Percentiles rank a stretch among this genome's conserved stretches.
These are phyloP conservation scores for Excoecaria agallocha DNA, from an alignment of 345 rosid genomes.

Conservation along the genomic window DNA sequence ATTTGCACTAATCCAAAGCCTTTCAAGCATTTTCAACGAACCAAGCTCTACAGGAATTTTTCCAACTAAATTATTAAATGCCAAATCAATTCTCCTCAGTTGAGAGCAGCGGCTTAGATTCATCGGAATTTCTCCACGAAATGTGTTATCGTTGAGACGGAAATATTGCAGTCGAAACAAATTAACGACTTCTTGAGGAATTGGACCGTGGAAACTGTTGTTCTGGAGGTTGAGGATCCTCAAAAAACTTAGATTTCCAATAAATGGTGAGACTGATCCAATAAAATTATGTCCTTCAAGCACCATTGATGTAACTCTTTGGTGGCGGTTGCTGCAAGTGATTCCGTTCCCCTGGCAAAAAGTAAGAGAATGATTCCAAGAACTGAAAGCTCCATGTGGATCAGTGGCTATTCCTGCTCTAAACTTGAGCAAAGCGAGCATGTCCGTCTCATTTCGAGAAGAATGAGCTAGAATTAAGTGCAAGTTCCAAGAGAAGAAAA, in stretches of 20 bases:
- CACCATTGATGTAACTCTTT: background rate
- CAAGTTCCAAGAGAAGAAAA: background rate
- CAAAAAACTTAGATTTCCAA: too few relatives aligned
- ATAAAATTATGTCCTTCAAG: background rate
- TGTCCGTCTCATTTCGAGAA: background rate
- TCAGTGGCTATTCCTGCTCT: constrained; percentile 1
- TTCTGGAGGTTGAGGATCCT: background rate
- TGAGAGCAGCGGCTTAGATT: too few relatives aligned
- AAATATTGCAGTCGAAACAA: constrained; percentile 6
- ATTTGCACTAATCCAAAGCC: too few relatives aligned
- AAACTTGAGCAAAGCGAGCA: constrained; percentile 5
- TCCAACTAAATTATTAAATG: too few relatives aligned
- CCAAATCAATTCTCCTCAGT: too few relatives aligned
- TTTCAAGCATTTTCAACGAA: too few relatives aligned
- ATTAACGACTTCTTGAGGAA: constrained; percentile 10
- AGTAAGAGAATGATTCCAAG: constrained; percentile 15
- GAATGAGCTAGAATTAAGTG: background rate
- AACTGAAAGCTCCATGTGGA: constrained; percentile 9
- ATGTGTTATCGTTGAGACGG: background rate
- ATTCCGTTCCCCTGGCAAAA: constrained; percentile 8
- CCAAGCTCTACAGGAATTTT: too few relatives aligned
- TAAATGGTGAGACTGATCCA: background rate
- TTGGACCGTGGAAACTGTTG: background rate
- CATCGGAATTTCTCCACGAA: too few relatives aligned
- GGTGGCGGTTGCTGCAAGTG: background rate